Evolutionary conservation across 208 protist genomes (phyloP), one percentile per base, ranked within the genome.

Genomic region (Acanthamoeba quina): DNA sequence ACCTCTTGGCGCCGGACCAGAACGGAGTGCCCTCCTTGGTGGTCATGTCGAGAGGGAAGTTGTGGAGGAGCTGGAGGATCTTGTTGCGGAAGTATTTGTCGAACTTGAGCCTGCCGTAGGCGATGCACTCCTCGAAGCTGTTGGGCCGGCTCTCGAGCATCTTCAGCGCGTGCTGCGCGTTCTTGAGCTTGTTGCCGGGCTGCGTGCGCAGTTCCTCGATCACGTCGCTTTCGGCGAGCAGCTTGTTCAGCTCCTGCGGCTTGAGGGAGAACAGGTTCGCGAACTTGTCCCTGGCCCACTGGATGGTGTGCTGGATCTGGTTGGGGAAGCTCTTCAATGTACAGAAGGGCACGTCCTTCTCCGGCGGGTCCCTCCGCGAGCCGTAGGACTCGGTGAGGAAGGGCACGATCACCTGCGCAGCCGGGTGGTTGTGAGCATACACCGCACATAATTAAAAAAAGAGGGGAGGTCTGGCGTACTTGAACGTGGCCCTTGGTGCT

Each of bases 281-380:
- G 93, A 99, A 99, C 72, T 94, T 17, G 76, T 97, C 94, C 37
- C 97, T 83, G 21, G 95, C 97, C 97, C 98, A 98, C 66, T 96
- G 98, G 94, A 99, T 99, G 21, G 98, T 99, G 96, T 99, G 99
- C 96, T 99, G 98, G 96, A 99, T 99, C 41, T 97, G 96, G 96
- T 99, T 99, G 29, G 99, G 99, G 97, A 99, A 99, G 97, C 99
- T 99, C 96, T 99, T 99, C n/a, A 99, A 96, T 17, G 99, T 99
- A 97, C 99, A 99, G 31, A 99, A 97, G 44, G 99, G 99, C 95
- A 99, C 99, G 13, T 97, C 97, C 96, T 99, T 99, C 97, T 99
- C 99, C 44, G 99, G 99, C 41, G 99, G 99, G 96, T 99, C 99
- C 94, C 98, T 97, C 72, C 97, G 99, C 49, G 97, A 98, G 80